A percentile compares a stretch with the other conserved stretches of the same genome.
phyloP scores from a whole-genome alignment of 192 early-diverging fungal genomes.

The Backusella mclennaniae region DNA sequence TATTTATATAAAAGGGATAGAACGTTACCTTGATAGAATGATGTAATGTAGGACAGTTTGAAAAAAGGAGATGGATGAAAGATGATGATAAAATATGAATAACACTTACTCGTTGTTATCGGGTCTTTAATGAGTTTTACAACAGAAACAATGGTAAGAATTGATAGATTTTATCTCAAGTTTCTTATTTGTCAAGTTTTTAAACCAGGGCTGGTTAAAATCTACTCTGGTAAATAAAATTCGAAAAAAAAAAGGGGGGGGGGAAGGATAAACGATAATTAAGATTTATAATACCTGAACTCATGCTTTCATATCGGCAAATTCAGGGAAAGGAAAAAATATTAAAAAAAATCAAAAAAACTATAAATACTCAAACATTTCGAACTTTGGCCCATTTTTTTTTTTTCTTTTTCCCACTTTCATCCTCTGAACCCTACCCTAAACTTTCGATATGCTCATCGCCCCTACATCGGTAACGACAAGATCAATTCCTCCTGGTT shows the following conservation, averaged over 20 bases:
- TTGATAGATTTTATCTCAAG: background rate
- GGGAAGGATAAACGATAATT: background rate
- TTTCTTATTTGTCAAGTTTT: background rate
- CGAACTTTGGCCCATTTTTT: slow-evolving; percentile 10
- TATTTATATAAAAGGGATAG: background rate
- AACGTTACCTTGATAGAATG: background rate
- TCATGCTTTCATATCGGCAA: background rate
- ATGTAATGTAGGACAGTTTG: background rate
- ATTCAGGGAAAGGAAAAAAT: background rate
- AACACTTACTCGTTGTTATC: background rate
- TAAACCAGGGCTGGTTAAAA: background rate
- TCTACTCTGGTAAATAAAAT: background rate
- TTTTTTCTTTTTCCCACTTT: slow-evolving; percentile 27
- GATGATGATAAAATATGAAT: background rate
- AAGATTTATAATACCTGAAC: slow-evolving; percentile 2
- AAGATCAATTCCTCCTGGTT: slow-evolving; percentile 23
- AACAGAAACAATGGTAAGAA: background rate
- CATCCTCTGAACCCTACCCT: background rate
- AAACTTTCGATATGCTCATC: background rate
- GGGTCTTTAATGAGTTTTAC: background rate
- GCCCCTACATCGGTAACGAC: slow-evolving; percentile 14
- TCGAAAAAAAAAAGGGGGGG: background rate
- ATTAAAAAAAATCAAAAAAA: background rate
- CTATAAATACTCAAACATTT: background rate
- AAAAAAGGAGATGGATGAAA: background rate